phyloP scores from a whole-genome alignment of 1,139 yeast species.

The Tardiomyces depauwii region DNA sequence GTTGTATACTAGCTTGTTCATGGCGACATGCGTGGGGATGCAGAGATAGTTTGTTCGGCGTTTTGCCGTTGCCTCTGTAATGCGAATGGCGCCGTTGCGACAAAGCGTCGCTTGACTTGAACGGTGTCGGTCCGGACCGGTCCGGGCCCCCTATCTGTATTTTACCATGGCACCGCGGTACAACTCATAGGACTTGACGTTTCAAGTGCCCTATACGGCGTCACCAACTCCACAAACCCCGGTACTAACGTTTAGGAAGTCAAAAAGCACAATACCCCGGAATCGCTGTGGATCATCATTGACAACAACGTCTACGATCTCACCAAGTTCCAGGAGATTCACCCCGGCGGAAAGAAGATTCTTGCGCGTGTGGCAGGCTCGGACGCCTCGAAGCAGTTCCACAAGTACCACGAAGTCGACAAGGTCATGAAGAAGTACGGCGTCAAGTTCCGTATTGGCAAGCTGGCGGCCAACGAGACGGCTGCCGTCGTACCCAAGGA shows the following conservation, averaged over 20 bases:
- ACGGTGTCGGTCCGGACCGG: too few species aligned
- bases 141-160: too few species aligned
- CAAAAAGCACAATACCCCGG: slow-evolving; percentile 62
- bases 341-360: slow-evolving; percentile 82
- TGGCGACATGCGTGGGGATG: too few species aligned
- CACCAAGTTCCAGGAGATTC: slow-evolving; percentile 75
- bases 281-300: slow-evolving; percentile 80
- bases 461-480: slow-evolving; percentile 13
- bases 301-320: slow-evolving; percentile 83
- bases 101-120: too few species aligned
- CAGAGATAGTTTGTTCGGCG: too few species aligned
- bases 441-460: slow-evolving; percentile 28
- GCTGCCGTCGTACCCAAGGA: slow-evolving; percentile 3
- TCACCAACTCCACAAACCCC: too few species aligned
- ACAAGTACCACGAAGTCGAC: slow-evolving; percentile 33
- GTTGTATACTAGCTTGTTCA: too few species aligned
- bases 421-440: slow-evolving; percentile 30
- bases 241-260: slow-evolving; percentile 45
- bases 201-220: too few species aligned
- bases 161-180: too few species aligned
- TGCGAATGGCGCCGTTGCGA: too few species aligned
- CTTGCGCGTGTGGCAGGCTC: slow-evolving; percentile 74
- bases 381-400: slow-evolving; percentile 78
- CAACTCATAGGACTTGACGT: too few species aligned
- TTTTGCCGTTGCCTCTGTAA: too few species aligned